phyloP scores from a whole-genome alignment of 2,329 filamentous ascomycete species.

The Xylariales sp. region DNA sequence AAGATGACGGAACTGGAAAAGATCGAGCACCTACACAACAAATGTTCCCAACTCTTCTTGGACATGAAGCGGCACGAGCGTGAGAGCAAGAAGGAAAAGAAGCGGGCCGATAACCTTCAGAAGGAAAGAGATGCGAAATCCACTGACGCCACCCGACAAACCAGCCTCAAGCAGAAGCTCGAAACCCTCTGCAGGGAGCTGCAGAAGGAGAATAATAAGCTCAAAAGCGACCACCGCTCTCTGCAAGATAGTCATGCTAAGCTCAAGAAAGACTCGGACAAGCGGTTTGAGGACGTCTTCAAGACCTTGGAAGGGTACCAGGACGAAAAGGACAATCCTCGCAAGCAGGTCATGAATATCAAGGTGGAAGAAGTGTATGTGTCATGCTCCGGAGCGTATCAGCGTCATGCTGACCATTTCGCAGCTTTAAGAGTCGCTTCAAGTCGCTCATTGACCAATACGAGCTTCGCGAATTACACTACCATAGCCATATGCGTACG shows the following conservation, averaged over 20 bases:
- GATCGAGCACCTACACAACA: slow-evolving; percentile 84
- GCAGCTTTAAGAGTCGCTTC: slow-evolving; percentile 77
- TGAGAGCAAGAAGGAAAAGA: slow-evolving; percentile 93
- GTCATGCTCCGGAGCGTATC: neutral
- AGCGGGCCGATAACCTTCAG: slow-evolving; percentile 86
- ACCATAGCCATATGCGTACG: slow-evolving; percentile 83
- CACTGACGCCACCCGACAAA: slow-evolving; percentile 84
- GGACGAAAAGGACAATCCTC: slow-evolving; percentile 77
- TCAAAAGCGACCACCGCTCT: slow-evolving; percentile 96
- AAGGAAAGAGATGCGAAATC: slow-evolving; percentile 93
- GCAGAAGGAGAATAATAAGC: slow-evolving; percentile 95
- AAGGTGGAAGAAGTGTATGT: slow-evolving; percentile 85
- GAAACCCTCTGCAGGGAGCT: slow-evolving; percentile 94
- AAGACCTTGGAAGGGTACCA: slow-evolving; percentile 85
- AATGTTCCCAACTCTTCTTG: slow-evolving; percentile 83
- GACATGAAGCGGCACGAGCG: slow-evolving; percentile 96
- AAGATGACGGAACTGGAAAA: slow-evolving; percentile 91
- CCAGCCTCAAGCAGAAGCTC: slow-evolving; percentile 88
- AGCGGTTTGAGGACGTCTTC: slow-evolving; percentile 74
- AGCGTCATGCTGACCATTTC: too few species aligned
- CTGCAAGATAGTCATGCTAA: slow-evolving; percentile 81
- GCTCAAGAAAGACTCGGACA: slow-evolving; percentile 77
- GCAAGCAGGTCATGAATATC: slow-evolving; percentile 75
- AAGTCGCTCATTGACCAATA: slow-evolving; percentile 97
- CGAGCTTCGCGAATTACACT: slow-evolving; percentile 90